Evolutionary conservation across 116 monocot genomes (phyloP).

Genomic region (Phalaenopsis hybrid): DNA sequence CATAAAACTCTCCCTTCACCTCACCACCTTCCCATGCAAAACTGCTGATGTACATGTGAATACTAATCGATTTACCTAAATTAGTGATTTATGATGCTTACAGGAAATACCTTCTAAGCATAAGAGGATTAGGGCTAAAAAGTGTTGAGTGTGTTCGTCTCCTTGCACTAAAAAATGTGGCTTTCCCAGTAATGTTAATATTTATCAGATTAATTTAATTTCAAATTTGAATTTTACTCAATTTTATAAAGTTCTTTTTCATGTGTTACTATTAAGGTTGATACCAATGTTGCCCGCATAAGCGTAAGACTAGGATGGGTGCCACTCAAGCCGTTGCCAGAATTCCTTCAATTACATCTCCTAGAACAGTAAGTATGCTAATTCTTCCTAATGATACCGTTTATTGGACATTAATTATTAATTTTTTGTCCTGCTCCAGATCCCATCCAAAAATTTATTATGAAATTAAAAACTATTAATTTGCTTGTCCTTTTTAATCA

Average conservation of each 20-base stretch:
- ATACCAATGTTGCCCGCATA: slow-evolving; percentile 27
- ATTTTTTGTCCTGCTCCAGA: neutral
- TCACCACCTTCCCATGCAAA: neutral
- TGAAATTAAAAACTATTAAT: neutral
- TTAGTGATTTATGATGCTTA: neutral
- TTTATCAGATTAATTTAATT: neutral
- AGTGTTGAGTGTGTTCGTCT: slow-evolving; percentile 13
- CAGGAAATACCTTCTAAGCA: slow-evolving; percentile 17
- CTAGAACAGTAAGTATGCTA: slow-evolving; percentile 22
- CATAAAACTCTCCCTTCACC: neutral
- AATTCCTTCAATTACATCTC: slow-evolving; percentile 26
- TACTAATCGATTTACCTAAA: neutral
- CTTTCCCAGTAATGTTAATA: slow-evolving; percentile 7
- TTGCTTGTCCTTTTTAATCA: neutral
- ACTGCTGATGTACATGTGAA: neutral
- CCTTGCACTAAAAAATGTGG: slow-evolving; percentile 7
- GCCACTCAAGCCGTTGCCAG: slow-evolving; percentile 22
- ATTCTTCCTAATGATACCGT: neutral
- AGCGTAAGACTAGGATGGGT: slow-evolving; percentile 26
- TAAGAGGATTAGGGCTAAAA: slow-evolving; percentile 13
- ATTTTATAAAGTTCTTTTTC: slow-evolving; percentile 5
- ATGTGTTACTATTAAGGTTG: slow-evolving; percentile 18
- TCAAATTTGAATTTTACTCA: neutral
- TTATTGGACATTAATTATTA: neutral
- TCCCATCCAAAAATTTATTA: slow-evolving; percentile 2